Evolutionary conservation across 2,329 filamentous ascomycete species (phyloP).

Genomic region (Nectriaceae sp.): DNA sequence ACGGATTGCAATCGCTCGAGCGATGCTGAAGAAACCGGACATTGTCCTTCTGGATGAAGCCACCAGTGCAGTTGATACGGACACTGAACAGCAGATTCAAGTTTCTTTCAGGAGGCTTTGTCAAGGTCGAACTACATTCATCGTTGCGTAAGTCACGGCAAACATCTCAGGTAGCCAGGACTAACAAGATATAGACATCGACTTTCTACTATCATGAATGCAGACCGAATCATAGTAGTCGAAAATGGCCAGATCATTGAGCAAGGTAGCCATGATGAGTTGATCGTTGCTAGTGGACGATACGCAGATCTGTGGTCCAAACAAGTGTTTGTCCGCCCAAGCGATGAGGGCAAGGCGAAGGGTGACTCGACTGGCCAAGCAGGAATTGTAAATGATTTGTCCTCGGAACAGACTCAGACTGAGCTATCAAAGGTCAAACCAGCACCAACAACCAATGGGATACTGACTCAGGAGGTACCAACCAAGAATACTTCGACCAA

Average conservation of each 20-base stretch:
- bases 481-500: neutral
- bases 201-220: constrained; percentile 70
- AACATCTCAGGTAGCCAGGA: neutral
- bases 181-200: constrained; percentile 54
- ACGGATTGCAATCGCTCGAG: constrained; percentile 68
- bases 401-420: constrained; percentile 36
- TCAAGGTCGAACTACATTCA: constrained; percentile 64
- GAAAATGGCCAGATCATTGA: constrained; percentile 64
- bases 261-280: constrained; percentile 60
- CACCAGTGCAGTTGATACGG: constrained; percentile 74
- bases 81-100: constrained; percentile 69
- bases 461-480: neutral
- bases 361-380: constrained; percentile 19
- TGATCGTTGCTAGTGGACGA: constrained; percentile 59
- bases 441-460: constrained; percentile 3
- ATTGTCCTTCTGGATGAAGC: constrained; percentile 79
- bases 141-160: constrained; percentile 56
- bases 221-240: constrained; percentile 67
- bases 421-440: constrained; percentile 38
- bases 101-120: constrained; percentile 60
- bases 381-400: constrained; percentile 39
- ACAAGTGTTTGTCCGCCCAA: constrained; percentile 56
- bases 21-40: constrained; percentile 72
- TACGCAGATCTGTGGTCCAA: constrained; percentile 68
- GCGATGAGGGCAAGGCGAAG: constrained; percentile 36